These are phyloP conservation scores for Corynascus novoguineensis DNA, from an alignment of 495 filamentous ascomycete genomes.

Conservation along the genomic window DNA sequence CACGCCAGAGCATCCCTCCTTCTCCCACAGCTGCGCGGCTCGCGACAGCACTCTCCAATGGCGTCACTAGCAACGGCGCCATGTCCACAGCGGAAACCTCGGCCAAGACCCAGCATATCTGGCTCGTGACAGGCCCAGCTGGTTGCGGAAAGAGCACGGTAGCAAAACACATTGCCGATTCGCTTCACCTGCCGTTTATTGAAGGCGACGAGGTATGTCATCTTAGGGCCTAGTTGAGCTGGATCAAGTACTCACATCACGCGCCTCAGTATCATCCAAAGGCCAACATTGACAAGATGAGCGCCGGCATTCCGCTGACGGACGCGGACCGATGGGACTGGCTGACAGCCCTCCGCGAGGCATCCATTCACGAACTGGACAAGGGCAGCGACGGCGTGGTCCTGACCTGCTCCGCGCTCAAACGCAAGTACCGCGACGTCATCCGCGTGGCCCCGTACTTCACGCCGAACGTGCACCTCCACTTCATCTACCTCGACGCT, in stretches of 20 bases:
- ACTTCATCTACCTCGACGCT: conserved; percentile 89
- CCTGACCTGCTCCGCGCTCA: conserved; percentile 91
- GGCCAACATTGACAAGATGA: conserved; percentile 92
- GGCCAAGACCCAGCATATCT: conserved; percentile 69
- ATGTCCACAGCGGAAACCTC: conserved; percentile 25
- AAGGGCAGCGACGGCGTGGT: conserved; percentile 69
- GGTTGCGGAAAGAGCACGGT: conserved; percentile 96
- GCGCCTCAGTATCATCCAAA: conserved; percentile 73
- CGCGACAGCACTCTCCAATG: conserved; percentile 26
- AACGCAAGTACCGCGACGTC: conserved; percentile 96
- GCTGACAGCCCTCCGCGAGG: conserved; percentile 82
- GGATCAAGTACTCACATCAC: not conserved
- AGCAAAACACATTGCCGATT: conserved; percentile 66
- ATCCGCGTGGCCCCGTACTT: conserved; percentile 83
- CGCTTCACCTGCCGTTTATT: conserved; percentile 72
- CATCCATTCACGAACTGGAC: conserved; percentile 61
- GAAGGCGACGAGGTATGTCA: conserved; percentile 93
- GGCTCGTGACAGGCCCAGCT: conserved; percentile 94
- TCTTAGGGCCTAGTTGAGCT: not conserved
- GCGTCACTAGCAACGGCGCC: conserved; percentile 20
- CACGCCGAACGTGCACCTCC: conserved; percentile 69
- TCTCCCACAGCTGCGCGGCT: conserved; percentile 33
- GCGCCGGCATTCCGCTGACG: conserved; percentile 75
- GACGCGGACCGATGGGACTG: conserved; percentile 98
- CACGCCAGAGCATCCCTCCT: conserved; percentile 30